These are phyloP conservation scores for Rhodotorula graminis DNA, from an alignment of 768 basidiomycete species.

Conservation along the genomic window DNA sequence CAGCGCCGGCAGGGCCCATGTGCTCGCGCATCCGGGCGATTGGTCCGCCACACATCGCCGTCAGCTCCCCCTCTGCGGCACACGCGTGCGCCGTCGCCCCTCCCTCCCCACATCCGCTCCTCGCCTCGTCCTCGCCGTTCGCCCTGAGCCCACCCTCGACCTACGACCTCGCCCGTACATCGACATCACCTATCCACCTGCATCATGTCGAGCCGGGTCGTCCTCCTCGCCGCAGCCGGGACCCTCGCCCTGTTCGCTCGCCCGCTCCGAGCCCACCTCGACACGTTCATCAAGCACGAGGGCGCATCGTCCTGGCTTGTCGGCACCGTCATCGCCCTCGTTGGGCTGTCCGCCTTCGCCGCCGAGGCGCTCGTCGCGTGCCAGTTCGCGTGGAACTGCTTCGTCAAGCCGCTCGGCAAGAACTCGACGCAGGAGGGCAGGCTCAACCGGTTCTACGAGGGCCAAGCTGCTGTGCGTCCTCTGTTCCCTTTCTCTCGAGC, in stretches of 20 bases:
- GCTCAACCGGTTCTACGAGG: conserved; percentile 31
- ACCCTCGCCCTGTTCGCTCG: conserved; percentile 7
- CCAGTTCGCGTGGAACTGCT: conserved; percentile 29
- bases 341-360: background rate
- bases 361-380: background rate
- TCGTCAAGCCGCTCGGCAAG: conserved; percentile 30
- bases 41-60: no score
- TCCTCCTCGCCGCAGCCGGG: conserved; percentile 3
- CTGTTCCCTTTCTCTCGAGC: background rate
- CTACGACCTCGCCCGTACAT: background rate
- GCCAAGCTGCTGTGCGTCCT: conserved; percentile 11
- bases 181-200: background rate
- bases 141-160: background rate
- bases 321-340: background rate
- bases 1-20: no score
- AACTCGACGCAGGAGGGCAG: conserved; percentile 19
- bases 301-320: conserved; percentile 9
- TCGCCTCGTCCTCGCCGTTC: background rate
- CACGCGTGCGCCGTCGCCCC: background rate
- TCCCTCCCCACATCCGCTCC: background rate
- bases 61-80: background rate
- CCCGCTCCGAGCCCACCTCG: conserved; percentile 5
- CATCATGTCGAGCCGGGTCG: background rate
- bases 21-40: no score
- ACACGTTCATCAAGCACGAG: conserved; percentile 9